phyloP scores from a whole-genome alignment of 371 early-diverging fungal genomes.

The Encephalitozoon intestinalis region DNA sequence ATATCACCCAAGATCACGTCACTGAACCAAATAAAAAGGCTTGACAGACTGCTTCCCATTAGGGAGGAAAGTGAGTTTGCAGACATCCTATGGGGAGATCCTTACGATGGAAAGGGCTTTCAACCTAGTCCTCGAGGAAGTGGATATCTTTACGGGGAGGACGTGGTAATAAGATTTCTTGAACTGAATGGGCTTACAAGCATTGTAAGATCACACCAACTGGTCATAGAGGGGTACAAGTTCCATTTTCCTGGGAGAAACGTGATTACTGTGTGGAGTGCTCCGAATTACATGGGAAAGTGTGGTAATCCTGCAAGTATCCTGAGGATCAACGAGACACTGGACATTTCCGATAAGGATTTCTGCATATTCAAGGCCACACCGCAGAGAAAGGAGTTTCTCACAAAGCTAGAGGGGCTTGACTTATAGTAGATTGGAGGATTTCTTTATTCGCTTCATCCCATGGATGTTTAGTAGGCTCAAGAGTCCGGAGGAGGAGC shows the following conservation, averaged over 20 bases:
- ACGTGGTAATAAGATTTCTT: slow-evolving; percentile 57
- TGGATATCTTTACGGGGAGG: slow-evolving; percentile 58
- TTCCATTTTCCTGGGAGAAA: slow-evolving; percentile 54
- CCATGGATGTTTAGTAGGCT: not conserved
- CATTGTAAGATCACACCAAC: slow-evolving; percentile 60
- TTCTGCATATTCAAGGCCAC: slow-evolving; percentile 50
- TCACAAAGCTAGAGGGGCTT: not conserved
- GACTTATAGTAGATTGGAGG: not conserved
- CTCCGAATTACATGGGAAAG: slow-evolving; percentile 61
- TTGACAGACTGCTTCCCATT: slow-evolving; percentile 50
- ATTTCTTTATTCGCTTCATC: not conserved
- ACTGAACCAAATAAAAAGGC: slow-evolving; percentile 49
- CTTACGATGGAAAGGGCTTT: slow-evolving; percentile 39
- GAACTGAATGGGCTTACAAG: slow-evolving; percentile 52
- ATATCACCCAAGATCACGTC: slow-evolving; percentile 57
- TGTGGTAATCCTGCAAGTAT: slow-evolving; percentile 59
- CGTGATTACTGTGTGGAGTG: slow-evolving; percentile 61
- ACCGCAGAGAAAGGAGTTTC: not conserved
- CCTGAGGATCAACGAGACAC: slow-evolving; percentile 45
- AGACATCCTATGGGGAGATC: slow-evolving; percentile 62
- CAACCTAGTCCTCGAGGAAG: slow-evolving; percentile 52
- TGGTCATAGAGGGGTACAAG: slow-evolving; percentile 60
- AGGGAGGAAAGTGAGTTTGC: slow-evolving; percentile 28
- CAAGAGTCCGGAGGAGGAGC: not conserved
- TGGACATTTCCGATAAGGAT: slow-evolving; percentile 36